Conservation (phyloP, 768 basidiomycete species). For the Stropharia rugosoannulata region DNA sequence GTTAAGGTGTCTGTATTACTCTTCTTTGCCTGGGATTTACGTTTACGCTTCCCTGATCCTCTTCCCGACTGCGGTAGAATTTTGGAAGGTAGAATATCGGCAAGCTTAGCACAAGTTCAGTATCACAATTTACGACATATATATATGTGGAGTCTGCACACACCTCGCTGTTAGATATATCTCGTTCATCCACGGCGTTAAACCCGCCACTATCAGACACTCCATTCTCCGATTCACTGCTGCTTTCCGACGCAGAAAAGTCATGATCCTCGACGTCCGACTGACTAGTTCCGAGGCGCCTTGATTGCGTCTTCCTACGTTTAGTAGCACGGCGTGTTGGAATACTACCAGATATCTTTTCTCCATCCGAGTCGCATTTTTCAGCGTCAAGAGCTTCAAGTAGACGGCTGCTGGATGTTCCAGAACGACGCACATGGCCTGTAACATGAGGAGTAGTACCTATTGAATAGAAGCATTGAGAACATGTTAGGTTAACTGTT, state of each 20-base stretch:
- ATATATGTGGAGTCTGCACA: background rate
- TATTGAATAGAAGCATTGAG: background rate
- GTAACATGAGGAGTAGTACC: background rate
- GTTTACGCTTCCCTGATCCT: background rate
- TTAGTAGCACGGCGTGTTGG: background rate
- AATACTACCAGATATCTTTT: background rate
- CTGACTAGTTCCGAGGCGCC: background rate
- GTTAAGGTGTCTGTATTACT: background rate
- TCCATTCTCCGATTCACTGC: background rate
- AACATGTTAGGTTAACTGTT: background rate
- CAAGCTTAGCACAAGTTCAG: background rate
- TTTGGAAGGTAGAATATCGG: conserved; percentile 7
- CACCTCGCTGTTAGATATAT: conserved; percentile 1
- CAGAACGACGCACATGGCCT: background rate
- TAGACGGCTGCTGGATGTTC: background rate
- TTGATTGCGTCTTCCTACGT: background rate
- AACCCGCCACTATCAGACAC: background rate
- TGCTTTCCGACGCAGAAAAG: background rate
- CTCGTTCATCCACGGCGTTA: background rate
- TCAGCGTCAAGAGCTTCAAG: background rate
- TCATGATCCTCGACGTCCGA: background rate
- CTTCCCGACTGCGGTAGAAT: background rate
- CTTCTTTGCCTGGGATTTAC: background rate
- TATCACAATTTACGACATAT: background rate
- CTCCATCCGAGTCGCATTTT: conserved; percentile 2